A percentile compares a stretch with the other conserved stretches of the same genome.
Evolutionary conservation across 169 alveolate species (phyloP).

Genomic region (Plasmodium billcollinsi): DNA sequence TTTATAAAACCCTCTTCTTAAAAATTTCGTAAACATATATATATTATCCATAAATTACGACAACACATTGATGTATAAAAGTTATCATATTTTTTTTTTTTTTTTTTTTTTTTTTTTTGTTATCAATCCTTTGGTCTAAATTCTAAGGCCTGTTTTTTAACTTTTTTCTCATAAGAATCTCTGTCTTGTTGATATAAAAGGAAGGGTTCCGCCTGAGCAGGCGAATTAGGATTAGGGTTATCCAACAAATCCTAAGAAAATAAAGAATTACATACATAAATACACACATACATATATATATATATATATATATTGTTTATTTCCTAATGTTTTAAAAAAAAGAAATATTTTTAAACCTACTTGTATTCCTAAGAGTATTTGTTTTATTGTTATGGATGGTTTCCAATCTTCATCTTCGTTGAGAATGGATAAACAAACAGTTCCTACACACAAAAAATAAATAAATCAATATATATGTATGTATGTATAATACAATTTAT

Average conservation of each 20-base stretch:
- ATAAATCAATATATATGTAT: not conserved
- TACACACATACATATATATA: not conserved
- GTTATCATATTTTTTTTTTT: not conserved
- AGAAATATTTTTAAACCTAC: conserved; percentile 49
- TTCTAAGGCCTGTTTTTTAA: conserved; percentile 86
- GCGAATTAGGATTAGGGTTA: conserved; percentile 97
- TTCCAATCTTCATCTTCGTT: conserved; percentile 99
- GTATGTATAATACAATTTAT: not conserved
- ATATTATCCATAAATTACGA: not conserved
- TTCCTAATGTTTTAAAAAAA: not conserved
- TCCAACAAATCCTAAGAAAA: conserved; percentile 93
- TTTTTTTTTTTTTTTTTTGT: not conserved
- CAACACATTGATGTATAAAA: too few relatives aligned
- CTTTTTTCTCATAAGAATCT: conserved; percentile 90
- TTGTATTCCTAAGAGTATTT: conserved; percentile 98
- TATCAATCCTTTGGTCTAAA: conserved; percentile 80
- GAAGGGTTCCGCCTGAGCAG: conserved; percentile 98
- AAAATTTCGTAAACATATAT: too few relatives aligned
- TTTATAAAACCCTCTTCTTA: too few relatives aligned
- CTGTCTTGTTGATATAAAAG: conserved; percentile 93
- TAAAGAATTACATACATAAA: not conserved
- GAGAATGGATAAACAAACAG: conserved; percentile 98
- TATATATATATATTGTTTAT: not conserved
- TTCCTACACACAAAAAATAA: conserved; percentile 63
- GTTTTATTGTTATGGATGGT: conserved; percentile 98